Percentiles rank a stretch among this genome's conserved stretches.
These are phyloP conservation scores for Didymella pomorum DNA, from an alignment of 2,329 filamentous ascomycete species.

Conservation along the genomic window DNA sequence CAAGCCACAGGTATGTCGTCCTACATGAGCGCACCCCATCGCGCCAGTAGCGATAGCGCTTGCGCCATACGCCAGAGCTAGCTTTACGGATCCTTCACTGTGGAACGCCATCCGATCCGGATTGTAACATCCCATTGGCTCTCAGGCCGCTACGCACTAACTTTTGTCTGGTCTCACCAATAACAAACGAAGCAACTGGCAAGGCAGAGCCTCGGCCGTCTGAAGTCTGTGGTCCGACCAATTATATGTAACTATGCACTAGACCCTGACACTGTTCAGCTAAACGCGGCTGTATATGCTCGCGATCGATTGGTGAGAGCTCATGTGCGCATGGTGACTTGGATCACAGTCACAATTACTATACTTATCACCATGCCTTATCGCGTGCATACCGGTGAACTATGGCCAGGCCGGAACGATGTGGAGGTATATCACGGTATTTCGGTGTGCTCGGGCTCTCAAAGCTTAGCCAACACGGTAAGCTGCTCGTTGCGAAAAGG, in stretches of 20 bases:
- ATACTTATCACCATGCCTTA: constrained; percentile 27
- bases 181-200: constrained; percentile 21
- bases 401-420: constrained; percentile 3
- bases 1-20: constrained; percentile 15
- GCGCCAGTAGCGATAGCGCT: constrained; percentile 23
- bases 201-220: constrained; percentile 26
- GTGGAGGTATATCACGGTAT: constrained; percentile 3
- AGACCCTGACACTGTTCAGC: constrained; percentile 27
- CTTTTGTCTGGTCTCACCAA: constrained; percentile 27
- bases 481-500: constrained; percentile 14
- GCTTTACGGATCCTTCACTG: constrained; percentile 18
- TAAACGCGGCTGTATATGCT: constrained; percentile 33
- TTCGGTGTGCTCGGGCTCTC: constrained; percentile 2
- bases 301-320: constrained; percentile 22
- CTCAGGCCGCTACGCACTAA: constrained; percentile 21
- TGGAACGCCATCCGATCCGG: constrained; percentile 22
- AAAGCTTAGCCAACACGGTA: constrained; percentile 13
- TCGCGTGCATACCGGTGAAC: constrained; percentile 32
- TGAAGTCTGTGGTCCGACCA: constrained; percentile 20
- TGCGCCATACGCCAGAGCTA: constrained; percentile 25
- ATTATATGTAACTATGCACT: constrained; percentile 15
- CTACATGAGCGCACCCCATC: constrained; percentile 14
- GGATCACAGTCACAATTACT: constrained; percentile 13
- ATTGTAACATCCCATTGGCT: constrained; percentile 22
- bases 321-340: constrained; percentile 21